Evolutionary conservation across 805 yeast genomes (phyloP).

Genomic region (Maudiozyma pseudohumilis): DNA sequence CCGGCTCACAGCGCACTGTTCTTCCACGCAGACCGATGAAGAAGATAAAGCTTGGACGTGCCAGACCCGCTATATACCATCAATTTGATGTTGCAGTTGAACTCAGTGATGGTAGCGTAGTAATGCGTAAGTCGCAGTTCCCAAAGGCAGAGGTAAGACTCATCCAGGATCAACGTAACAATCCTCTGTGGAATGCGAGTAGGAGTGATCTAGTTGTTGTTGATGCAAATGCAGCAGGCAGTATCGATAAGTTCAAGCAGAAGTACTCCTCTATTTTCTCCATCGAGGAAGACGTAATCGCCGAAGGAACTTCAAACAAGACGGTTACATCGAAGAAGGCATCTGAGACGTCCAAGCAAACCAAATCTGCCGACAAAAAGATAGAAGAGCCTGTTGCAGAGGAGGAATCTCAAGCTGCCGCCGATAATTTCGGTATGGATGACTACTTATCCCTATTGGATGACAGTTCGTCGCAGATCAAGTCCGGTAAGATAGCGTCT

Average conservation of each 20-base stretch:
- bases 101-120: slow-evolving; percentile 87
- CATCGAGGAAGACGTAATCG: slow-evolving; percentile 21
- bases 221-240: slow-evolving; percentile 80
- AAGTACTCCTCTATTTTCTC: slow-evolving; percentile 45
- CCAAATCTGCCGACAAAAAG: neutral
- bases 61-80: slow-evolving; percentile 88
- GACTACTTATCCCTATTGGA: slow-evolving; percentile 26
- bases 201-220: slow-evolving; percentile 63
- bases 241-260: slow-evolving; percentile 62
- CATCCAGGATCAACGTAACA: slow-evolving; percentile 82
- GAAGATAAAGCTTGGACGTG: slow-evolving; percentile 67
- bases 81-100: slow-evolving; percentile 86
- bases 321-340: neutral
- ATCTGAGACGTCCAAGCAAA: neutral
- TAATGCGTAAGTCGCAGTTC: slow-evolving; percentile 70
- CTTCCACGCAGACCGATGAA: slow-evolving; percentile 49
- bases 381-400: neutral
- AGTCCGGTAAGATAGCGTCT: slow-evolving; percentile 25
- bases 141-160: slow-evolving; percentile 81
- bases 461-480: slow-evolving; percentile 23
- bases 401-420: slow-evolving; percentile 1
- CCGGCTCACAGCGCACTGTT: slow-evolving; percentile 16
- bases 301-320: slow-evolving; percentile 1
- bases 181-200: slow-evolving; percentile 80
- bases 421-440: slow-evolving; percentile 21